Percentiles rank a stretch among this genome's conserved stretches.
Conservation (phyloP, 2,329 filamentous ascomycete species). For the Cladosporium halotolerans region DNA sequence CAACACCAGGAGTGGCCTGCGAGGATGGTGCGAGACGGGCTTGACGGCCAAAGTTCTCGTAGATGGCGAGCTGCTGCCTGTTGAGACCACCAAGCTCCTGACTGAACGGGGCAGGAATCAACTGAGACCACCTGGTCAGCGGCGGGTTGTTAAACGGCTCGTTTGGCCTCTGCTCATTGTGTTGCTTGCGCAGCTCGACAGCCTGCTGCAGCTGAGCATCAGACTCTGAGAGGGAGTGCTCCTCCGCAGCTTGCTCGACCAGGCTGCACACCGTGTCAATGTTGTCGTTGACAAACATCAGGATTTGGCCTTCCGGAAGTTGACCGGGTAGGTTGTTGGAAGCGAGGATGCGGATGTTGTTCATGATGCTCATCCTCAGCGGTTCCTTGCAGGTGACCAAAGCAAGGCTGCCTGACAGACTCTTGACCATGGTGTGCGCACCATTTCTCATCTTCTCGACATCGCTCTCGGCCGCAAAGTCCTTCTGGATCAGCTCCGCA, state of each 20-base stretch:
- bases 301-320: slow-evolving; percentile 86
- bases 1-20: slow-evolving; percentile 39
- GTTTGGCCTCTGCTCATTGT: slow-evolving; percentile 67
- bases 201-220: slow-evolving; percentile 85
- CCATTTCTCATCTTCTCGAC: slow-evolving; percentile 79
- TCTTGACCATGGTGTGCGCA: slow-evolving; percentile 89
- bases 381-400: slow-evolving; percentile 98
- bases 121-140: slow-evolving; percentile 83
- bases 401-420: slow-evolving; percentile 86
- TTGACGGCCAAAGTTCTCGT: slow-evolving; percentile 90
- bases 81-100: slow-evolving; percentile 78
- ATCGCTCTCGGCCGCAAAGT: slow-evolving; percentile 89
- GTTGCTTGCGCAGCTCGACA: slow-evolving; percentile 68
- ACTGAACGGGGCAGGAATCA: slow-evolving; percentile 89
- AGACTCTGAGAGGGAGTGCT: slow-evolving; percentile 87
- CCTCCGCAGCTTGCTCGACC: slow-evolving; percentile 92
- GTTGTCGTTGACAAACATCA: slow-evolving; percentile 99
- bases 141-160: slow-evolving; percentile 78
- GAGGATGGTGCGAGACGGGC: slow-evolving; percentile 52
- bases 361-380: slow-evolving; percentile 90
- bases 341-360: slow-evolving; percentile 87
- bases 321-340: slow-evolving; percentile 56
- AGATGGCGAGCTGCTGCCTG: slow-evolving; percentile 87
- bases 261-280: slow-evolving; percentile 87
- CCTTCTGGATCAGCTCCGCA: slow-evolving; percentile 89